Evolutionary conservation across 345 rosid genomes (phyloP), one percentile per base, ranked within the genome.

Genomic region (Syzygium aromaticum): DNA sequence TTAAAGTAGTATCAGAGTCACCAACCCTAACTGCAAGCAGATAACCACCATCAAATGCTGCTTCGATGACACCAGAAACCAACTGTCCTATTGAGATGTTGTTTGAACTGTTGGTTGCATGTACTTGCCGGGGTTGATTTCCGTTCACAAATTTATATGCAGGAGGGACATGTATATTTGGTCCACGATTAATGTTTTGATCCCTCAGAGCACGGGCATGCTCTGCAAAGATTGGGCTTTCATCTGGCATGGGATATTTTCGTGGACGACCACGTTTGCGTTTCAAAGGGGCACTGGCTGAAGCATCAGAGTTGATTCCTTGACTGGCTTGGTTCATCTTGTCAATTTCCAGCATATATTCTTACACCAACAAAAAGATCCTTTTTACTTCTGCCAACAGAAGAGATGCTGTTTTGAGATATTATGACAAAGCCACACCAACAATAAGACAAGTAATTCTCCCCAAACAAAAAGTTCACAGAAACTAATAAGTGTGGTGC

Each of bases 221-320:
- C 61, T 89, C 88, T 64, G 84, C 87, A 53, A 83, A 64, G 86
- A 22, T 64, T 61, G 77, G 80, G 82, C 52, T 53, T 30, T 86
- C 86, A 61, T 86, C 87, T 23, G 63, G 30, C 49, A 38, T 64
- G 46, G 93, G 95, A 90, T 90, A 67, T 89, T 98, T 96, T 63
- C 97, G 93, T 10, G 98, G 99, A 7, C 99, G 98, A 84, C 99
- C 99, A 86, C 97, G 98, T 88, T 91, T 94, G 54, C 98, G 94
- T 89, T 95, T 98, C 78, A 91, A 88, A 52, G 92, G 92, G 84
- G 87, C 86, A 67, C 89, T 90, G 59, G 91, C 93, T 51, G 93
- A 90, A 87, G 90, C 89, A 84, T 86, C 92, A 63, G 86, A 90
- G 87, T 89, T 89, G 90, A 86, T 88, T 87, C 86, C 91, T 88